Evolutionary conservation across 2,329 filamentous ascomycete species (phyloP), one percentile per base, ranked within the genome.

Genomic region (Aspergillus intermedius): DNA sequence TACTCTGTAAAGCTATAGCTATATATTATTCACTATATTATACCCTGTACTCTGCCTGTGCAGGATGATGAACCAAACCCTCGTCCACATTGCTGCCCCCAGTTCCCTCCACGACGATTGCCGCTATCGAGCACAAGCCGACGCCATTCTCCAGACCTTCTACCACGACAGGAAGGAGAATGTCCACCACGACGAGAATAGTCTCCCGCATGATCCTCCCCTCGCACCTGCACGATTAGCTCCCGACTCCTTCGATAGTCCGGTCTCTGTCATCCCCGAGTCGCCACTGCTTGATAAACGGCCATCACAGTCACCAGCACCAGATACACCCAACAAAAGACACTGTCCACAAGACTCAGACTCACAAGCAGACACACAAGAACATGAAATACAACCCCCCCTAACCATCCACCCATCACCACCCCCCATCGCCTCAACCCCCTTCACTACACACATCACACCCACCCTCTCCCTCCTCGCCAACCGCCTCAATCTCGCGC

Each of bases 361-460:
- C n/a, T 9, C 37, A 22, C 39, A 22, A 12, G 17, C 39, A 42
- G 17, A 42, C 5, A 15, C 9, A 3, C 10, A 21, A 40, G 10
- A 12, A 12, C 9, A 12, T 12, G 9, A 28, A 4, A 10, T 12
- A 9, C 2, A 28, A 28, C 57, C 68, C n/a, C 69, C 68, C 5
- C 49, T 65, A 34, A 51, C 64, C 52, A 80, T 87, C 43, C 67
- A 69, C 2, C 69, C 83, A 0, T 76, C 79, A 0, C 75, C 73
- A 0, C 84, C 85, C 0, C 63, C 73, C 3, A 70, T 77, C 1
- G 77, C 76, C 3, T 65, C 69, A 13, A 54, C 49, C 2, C 57
- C 66, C 2, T 65, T 87, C 44, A 62, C 51, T 51, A 76, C 77
- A 30, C 70, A 88, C 39, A 64, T 87, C 37, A 86, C 86, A 0